Base-by-base conservation (phyloP, 2,329 filamentous ascomycete species). In the Aaosphaeria pasadenensis region DNA sequence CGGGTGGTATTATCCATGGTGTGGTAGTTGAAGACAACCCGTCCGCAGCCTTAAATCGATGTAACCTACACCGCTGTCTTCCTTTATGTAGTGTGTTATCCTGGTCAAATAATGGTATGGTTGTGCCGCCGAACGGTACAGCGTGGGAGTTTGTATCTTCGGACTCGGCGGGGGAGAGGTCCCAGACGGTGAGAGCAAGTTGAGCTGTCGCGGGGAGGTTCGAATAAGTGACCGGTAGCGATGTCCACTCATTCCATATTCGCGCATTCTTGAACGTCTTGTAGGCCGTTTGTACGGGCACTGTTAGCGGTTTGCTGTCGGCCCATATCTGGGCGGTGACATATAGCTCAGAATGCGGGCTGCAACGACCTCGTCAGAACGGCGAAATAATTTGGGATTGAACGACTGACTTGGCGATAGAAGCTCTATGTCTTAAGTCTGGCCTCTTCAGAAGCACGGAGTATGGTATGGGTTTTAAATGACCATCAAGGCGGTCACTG, bases 211-310 rank as follows among this genome's bases (percentile, higher is more conserved):
- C 76, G 1, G 94, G 91, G 1, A 95, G 81, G 49, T 87, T 86
- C 52, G 88, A 86, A 70, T 96, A 94, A 4, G 85, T 81, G 52
- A 97, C 84, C 0, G 94, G 92, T 36, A 99, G 76, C 31, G 87
- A 84, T 30, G 99, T 82, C 94, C 95, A 99, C 74, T 97, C 92
- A 67, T 95, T 96, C 94, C 94, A 96, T 65, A 84, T 85, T 49
- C 75, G 71, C 31, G 64, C 84, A 33, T 81, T 81, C 66, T 91
- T 90, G 67, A 99, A 97, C 6, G 89, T 76, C 65, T 91, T 96
- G 74, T 97, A 97, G 28, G 90, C 82, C 3, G 94, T 99, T 70
- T 97, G 92, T 7, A 95, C 82, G 0, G 91, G 88, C 1, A 97
- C 89, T 0, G 91, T 95, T 57, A 99, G 75, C 33, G 92, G 91